Base-by-base conservation (phyloP, 495 filamentous ascomycete species). In the Podospora sp. region DNA sequence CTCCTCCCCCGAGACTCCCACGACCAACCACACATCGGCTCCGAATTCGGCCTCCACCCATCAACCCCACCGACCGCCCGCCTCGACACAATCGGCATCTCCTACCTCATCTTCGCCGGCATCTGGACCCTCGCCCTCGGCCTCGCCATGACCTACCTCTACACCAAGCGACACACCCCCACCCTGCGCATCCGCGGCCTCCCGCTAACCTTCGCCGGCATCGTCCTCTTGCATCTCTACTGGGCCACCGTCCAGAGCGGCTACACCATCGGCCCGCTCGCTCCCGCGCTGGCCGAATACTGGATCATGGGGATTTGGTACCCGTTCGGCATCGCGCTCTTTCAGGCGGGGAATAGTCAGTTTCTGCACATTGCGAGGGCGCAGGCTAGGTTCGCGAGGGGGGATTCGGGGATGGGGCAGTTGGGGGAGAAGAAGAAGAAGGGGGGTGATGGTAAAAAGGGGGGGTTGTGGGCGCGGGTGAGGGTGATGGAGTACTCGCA, bases 301-400 rank as follows among this genome's bases (percentile, higher is more conserved):
- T 93, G 90, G 89, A 81, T 91, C 72, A 93, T 93, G 90, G 84
- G 88, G 60, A 83, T 87, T 51, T 89, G 86, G 74, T 80, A 92
- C 33, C 90, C 90, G 3, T 83, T 87, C 26, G 90, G 90, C 27
- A 84, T 92, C 68, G 89, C 87, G 20, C 76, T 91, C 2, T 92
- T 92, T 76, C 89, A 92, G 70, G 90, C 86, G 50, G 84, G 85
- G 50, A 90, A 90, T 74, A 83, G 78, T 68, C 87, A 87, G 65
- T 87, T 91, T 71, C 80, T 91, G n/a, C 79, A 87, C 63, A 79
- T 90, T 63, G 87, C 88, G 64, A 84, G 79, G 68, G 73, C 79
- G 29, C 86, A 88, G 71, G 78, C 78, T 70, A 73, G 78, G 53
- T 81, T 82, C 65, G 66, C 78, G 20, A 40, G 65, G 1, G 70